Percentiles rank a stretch among this genome's conserved stretches.
Conservation (phyloP, 2,329 filamentous ascomycete genomes). For the Achaetomium macrosporum region DNA sequence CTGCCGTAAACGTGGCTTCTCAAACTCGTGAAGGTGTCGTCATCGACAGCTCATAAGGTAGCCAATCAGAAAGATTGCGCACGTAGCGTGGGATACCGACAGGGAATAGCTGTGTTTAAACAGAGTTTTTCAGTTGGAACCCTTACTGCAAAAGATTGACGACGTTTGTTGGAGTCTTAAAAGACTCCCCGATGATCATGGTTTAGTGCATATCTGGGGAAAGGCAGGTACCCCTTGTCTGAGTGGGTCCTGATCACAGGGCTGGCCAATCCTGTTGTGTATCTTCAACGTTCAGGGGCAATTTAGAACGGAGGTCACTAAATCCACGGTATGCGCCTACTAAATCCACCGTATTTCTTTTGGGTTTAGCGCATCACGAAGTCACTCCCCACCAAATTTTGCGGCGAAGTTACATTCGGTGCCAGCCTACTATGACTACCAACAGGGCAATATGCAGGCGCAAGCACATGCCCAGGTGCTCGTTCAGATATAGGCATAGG, state of each 20-base stretch:
- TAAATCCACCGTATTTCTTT: no score
- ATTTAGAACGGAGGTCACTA: no score
- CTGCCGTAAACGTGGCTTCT: slow-evolving; percentile 19
- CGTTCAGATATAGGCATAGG: no score
- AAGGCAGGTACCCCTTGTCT: neutral
- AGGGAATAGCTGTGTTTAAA: no score
- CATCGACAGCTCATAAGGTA: slow-evolving; percentile 1
- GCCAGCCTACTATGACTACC: no score
- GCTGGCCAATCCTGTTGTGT: slow-evolving; percentile 6
- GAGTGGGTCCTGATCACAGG: neutral
- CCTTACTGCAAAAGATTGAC: neutral
- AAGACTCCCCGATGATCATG: neutral
- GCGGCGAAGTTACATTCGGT: no score
- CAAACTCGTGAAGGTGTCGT: slow-evolving; percentile 1
- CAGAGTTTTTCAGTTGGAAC: neutral
- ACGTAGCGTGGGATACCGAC: no score
- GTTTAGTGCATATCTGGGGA: neutral
- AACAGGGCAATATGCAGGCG: no score
- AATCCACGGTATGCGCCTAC: no score
- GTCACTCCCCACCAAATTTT: no score
- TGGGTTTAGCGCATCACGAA: no score
- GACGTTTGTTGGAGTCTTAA: neutral
- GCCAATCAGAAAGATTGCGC: neutral
- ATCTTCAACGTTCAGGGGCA: neutral
- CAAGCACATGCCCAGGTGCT: no score